Evolutionary conservation across 2,329 filamentous ascomycete genomes (phyloP).

Genomic region (Monosporascus ibericus): DNA sequence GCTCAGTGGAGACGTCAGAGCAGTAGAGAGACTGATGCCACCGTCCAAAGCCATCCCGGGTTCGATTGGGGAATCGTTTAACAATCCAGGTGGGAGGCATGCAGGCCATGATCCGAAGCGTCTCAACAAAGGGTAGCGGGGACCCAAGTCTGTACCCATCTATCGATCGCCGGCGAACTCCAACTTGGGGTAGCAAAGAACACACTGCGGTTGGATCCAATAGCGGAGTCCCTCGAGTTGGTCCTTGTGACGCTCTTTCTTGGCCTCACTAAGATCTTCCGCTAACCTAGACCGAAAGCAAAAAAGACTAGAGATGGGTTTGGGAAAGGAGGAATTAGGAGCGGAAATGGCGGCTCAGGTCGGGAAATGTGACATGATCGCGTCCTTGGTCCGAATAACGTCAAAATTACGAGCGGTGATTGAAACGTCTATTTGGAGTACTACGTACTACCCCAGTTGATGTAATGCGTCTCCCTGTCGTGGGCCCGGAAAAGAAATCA

Average conservation of each 20-base stretch:
- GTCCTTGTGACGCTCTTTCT: neutral
- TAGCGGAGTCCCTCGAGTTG: no score
- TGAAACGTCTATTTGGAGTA: neutral
- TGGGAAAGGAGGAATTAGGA: neutral
- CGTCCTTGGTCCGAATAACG: slow-evolving; percentile 1
- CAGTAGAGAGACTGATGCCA: neutral
- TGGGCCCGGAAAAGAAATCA: no score
- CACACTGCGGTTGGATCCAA: no score
- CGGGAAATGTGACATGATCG: slow-evolving; percentile 18
- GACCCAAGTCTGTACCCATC: neutral
- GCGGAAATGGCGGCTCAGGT: slow-evolving; percentile 6
- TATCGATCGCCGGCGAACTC: neutral
- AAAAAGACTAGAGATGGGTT: neutral
- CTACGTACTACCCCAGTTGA: neutral
- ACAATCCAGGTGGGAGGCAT: neutral
- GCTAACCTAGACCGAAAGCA: neutral
- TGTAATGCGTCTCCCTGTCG: neutral
- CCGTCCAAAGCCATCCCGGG: neutral
- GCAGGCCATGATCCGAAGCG: neutral
- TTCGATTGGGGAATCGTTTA: no score
- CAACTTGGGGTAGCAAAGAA: no score
- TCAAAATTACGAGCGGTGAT: neutral
- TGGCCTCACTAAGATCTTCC: neutral
- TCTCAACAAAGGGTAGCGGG: neutral
- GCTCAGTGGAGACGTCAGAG: neutral